A percentile compares a stretch with the other conserved stretches of the same genome.
Conservation (phyloP, 257 asterid genomes). For the Nicotiana knightiana region DNA sequence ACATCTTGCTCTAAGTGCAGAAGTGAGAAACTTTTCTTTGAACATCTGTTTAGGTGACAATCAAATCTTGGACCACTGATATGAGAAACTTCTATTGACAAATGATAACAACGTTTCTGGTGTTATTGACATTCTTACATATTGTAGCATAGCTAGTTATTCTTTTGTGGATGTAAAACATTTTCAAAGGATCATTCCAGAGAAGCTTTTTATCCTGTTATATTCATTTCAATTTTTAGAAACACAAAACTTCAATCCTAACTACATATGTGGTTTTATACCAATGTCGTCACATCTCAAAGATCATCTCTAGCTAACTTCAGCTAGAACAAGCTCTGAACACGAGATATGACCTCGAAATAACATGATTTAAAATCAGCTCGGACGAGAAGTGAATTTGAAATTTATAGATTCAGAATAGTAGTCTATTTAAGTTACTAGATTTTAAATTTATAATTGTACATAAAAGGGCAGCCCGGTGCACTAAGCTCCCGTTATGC, state of each 20-base stretch:
- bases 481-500: too few relatives aligned
- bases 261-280: background rate
- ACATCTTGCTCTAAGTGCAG: background rate
- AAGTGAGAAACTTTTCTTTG: background rate
- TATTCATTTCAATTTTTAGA: background rate
- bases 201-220: background rate
- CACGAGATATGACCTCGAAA: background rate
- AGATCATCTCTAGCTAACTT: background rate
- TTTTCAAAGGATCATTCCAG: background rate
- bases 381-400: too few relatives aligned
- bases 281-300: background rate
- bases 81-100: background rate
- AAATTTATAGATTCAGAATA: too few relatives aligned
- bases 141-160: background rate
- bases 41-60: background rate
- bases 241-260: background rate
- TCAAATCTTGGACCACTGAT: constrained; percentile 7
- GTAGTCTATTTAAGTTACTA: too few relatives aligned
- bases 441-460: too few relatives aligned
- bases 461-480: too few relatives aligned
- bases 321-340: background rate
- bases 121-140: background rate
- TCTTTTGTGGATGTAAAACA: constrained; percentile 5
- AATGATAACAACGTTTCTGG: background rate
- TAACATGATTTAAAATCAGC: background rate